Conservation (phyloP, 2,329 filamentous ascomycete genomes). For the Fusarium subtropicale region DNA sequence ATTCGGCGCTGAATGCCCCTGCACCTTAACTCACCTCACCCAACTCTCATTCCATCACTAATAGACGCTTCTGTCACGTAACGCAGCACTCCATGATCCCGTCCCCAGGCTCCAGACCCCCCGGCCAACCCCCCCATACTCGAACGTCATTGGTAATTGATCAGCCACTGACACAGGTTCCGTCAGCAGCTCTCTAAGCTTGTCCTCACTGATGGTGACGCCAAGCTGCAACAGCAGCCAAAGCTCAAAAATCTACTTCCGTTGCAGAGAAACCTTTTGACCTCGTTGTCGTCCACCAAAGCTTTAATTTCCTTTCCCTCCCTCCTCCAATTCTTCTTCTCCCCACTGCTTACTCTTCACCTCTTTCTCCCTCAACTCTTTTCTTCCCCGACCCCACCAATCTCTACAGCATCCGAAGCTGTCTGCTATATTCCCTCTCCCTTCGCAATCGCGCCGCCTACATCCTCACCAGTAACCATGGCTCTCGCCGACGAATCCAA, state of each 20-base stretch:
- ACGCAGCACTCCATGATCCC: slow-evolving; percentile 30
- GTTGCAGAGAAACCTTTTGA: slow-evolving; percentile 43
- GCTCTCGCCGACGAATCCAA: slow-evolving; percentile 76
- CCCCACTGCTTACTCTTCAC: slow-evolving; percentile 20
- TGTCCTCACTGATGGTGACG: slow-evolving; percentile 58
- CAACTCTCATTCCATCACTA: neutral
- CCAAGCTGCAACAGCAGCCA: slow-evolving; percentile 55
- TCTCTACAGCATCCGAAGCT: slow-evolving; percentile 54
- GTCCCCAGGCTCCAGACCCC: slow-evolving; percentile 20
- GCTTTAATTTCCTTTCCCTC: slow-evolving; percentile 42
- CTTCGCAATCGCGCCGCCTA: slow-evolving; percentile 65
- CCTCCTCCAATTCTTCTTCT: slow-evolving; percentile 42
- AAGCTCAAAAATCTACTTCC: slow-evolving; percentile 41
- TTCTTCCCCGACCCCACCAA: slow-evolving; percentile 45
- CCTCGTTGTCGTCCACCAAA: slow-evolving; percentile 43
- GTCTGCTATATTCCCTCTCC: slow-evolving; percentile 67
- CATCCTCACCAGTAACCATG: slow-evolving; percentile 70
- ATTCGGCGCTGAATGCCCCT: slow-evolving; percentile 28
- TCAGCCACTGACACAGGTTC: slow-evolving; percentile 49
- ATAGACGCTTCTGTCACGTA: slow-evolving; percentile 20
- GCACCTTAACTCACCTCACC: slow-evolving; percentile 2
- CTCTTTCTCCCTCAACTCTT: slow-evolving; percentile 31
- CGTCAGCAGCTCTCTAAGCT: slow-evolving; percentile 63
- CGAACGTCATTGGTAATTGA: slow-evolving; percentile 40
- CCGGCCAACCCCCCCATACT: slow-evolving; percentile 14